Percentiles rank a stretch among this genome's conserved stretches.
Evolutionary conservation across 164 flowering plant genomes (phyloP).

Genomic region (grape (Vitis vinifera)): ASM3070453v1 NC_081819.1:17592001-17592500

Average conservation of each 20-base stretch:
- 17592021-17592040: too few species aligned
- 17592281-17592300: too few species aligned
- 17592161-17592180: not conserved
- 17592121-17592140: not conserved
- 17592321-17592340: not conserved
- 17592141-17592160: not conserved
- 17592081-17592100: not conserved
- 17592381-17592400: not conserved
- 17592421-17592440: not conserved
- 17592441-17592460: not conserved
- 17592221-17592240: not conserved
- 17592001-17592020: too few species aligned
- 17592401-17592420: not conserved
- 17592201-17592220: not conserved
- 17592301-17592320: not conserved
- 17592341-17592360: not conserved
- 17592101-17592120: not conserved
- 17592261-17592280: too few species aligned
- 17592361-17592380: not conserved
- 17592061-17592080: not conserved
- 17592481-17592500: slow-evolving; percentile 99
- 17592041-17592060: too few species aligned
- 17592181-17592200: not conserved
- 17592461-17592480: slow-evolving; percentile 68
- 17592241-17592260: not conserved